These are phyloP conservation scores for Trichoderma sp. DNA, from an alignment of 2,329 filamentous ascomycete genomes.

Conservation along the genomic window DNA sequence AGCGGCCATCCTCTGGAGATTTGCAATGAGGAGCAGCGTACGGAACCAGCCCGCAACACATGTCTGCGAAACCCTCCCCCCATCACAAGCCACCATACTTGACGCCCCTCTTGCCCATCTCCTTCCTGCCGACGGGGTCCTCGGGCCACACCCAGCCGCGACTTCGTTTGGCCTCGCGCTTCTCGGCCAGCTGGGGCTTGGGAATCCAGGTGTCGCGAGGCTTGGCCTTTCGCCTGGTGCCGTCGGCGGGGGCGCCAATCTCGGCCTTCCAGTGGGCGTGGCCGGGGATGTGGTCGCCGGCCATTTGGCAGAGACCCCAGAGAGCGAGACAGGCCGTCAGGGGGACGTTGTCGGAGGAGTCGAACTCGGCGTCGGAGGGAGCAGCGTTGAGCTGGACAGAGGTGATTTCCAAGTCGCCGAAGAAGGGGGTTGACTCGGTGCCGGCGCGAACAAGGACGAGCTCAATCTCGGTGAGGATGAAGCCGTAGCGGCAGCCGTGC, in stretches of 20 bases:
- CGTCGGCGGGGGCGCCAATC: constrained; percentile 71
- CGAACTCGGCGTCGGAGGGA: constrained; percentile 28
- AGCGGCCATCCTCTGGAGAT: not conserved
- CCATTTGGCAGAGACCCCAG: constrained; percentile 74
- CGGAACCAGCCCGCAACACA: constrained; percentile 6
- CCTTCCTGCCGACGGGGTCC: constrained; percentile 67
- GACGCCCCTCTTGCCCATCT: constrained; percentile 65
- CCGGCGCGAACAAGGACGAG: constrained; percentile 86
- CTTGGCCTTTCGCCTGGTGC: constrained; percentile 66
- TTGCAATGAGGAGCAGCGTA: not conserved
- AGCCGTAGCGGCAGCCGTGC: constrained; percentile 88
- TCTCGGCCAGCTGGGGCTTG: constrained; percentile 68
- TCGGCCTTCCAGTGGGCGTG: constrained; percentile 65
- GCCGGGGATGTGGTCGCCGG: constrained; percentile 55
- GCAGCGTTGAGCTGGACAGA: constrained; percentile 55
- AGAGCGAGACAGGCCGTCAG: constrained; percentile 71
- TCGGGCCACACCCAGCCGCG: constrained; percentile 75
- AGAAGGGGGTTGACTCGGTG: constrained; percentile 67
- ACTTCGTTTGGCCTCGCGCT: constrained; percentile 69
- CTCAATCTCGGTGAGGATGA: constrained; percentile 95
- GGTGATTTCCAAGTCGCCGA: constrained; percentile 80
- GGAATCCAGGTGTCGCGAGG: constrained; percentile 75
- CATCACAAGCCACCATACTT: constrained; percentile 43
- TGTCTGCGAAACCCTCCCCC: not conserved
- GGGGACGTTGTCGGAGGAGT: constrained; percentile 36